Evolutionary conservation across 352 stramenopile species (phyloP), one percentile per base, ranked within the genome.

Genomic region (Aphanomyces invadans): DNA sequence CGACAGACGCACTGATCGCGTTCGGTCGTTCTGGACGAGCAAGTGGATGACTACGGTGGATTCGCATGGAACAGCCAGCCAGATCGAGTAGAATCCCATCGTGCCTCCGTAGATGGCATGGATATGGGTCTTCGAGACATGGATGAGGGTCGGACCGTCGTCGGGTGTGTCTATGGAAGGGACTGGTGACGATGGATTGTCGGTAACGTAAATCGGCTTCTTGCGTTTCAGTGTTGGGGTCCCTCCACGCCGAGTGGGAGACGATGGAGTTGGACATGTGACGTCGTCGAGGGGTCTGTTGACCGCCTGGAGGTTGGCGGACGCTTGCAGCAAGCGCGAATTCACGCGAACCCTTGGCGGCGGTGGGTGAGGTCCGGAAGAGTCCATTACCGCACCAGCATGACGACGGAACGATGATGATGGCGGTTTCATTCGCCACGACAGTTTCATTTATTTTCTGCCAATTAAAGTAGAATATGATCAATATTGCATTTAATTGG

Each of bases 1-100:
- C 3, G 83, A 87, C 4, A 91, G 71, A 1, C 74, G 73, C 10
- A 89, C 63, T 12, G 71, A 75, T 33, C 72, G 69, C 19, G 51
- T 59, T 45, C 76, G 66, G 61, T 91, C 83, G 15, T 62, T 67
- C 4, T 75, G 65, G 45, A 87, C 76, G 66, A 87, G 65, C 39
- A 91, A 51, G 57, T 91, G 80, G 29, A 91, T 81, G 11, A 89
- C 78, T 9, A 91, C 83, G 3, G 77, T 74, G 17, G 83, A 89
- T 25, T 73, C 60, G 68, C 83, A 91, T n/a, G 65, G 44, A 63
- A 86, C 70, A 7, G 72, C 71, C 25, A 91, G 72, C n/a, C 71
- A 72, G 3, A 91, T 68, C 31, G 80, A 79, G 63, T 91, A 91
- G 54, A 72, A 76, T 56, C 78, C 71, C 4, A 82, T 70, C 10